A percentile compares a stretch with the other conserved stretches of the same genome.
phyloP scores from a whole-genome alignment of 1,284 basidiomycete genomes.

The Tylopilus sp. region DNA sequence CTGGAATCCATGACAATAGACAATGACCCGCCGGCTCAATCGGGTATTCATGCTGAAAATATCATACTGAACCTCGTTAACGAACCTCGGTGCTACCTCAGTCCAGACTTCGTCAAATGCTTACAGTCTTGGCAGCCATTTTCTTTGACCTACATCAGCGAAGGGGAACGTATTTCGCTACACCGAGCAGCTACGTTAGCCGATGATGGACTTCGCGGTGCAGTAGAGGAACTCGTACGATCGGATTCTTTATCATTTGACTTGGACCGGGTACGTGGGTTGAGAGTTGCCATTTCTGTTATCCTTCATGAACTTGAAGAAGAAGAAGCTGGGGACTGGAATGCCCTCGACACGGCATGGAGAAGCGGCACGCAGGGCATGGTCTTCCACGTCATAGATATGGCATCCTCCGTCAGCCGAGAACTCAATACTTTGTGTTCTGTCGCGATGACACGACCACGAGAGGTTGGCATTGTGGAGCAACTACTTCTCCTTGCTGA shows the following conservation, averaged over 20 bases:
- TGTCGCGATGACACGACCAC: conserved; percentile 32
- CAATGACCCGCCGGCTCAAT: conserved; percentile 54
- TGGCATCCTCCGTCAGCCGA: conserved; percentile 44
- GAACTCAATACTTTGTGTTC: conserved; percentile 54
- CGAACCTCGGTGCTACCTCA: conserved; percentile 58
- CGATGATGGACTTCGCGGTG: conserved; percentile 61
- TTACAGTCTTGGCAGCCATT: conserved; percentile 43
- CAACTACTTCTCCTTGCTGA: conserved; percentile 52
- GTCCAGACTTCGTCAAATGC: conserved; percentile 51
- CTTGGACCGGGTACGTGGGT: conserved; percentile 48
- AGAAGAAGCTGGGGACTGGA: conserved; percentile 49
- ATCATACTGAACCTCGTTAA: conserved; percentile 58
- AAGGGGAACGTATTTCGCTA: conserved; percentile 54
- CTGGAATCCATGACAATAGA: conserved; percentile 40
- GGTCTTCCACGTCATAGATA: conserved; percentile 50
- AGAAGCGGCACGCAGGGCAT: conserved; percentile 53
- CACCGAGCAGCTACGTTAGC: conserved; percentile 58
- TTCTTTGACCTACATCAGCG: conserved; percentile 57
- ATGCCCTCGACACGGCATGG: conserved; percentile 55
- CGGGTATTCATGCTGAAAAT: conserved; percentile 63
- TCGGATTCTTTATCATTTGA: conserved; percentile 34
- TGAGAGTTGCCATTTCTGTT: conserved; percentile 61
- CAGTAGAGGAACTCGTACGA: conserved; percentile 53
- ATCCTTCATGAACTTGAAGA: conserved; percentile 48
- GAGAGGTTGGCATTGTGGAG: conserved; percentile 43